Percentiles rank a stretch among this genome's conserved stretches.
Conservation (phyloP, 2,329 filamentous ascomycete species). For the Aspergillus texensis region DNA sequence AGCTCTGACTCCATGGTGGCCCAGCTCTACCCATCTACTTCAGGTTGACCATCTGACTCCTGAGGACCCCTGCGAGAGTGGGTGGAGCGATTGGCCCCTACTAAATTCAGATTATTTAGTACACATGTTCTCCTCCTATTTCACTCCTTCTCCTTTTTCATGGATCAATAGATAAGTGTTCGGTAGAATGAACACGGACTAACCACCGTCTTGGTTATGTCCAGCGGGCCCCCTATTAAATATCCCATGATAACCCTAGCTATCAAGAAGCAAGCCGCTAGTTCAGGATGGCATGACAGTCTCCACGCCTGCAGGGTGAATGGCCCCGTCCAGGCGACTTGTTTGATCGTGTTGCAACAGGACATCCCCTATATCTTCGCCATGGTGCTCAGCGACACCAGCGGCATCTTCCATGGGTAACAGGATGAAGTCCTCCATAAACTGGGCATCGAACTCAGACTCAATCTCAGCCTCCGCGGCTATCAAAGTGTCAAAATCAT, state of each 20-base stretch:
- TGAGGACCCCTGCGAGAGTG: not conserved
- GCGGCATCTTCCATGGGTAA: not conserved
- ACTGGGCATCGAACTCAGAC: not conserved
- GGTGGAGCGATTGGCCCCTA: not conserved
- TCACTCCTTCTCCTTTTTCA: not conserved
- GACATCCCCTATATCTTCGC: not conserved
- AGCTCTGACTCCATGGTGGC: not conserved
- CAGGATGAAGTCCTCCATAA: not conserved
- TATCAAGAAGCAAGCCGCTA: not conserved
- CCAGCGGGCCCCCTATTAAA: not conserved
- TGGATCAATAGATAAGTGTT: not conserved
- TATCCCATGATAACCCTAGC: not conserved
- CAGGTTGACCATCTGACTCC: not conserved
- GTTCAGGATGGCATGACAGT: not conserved
- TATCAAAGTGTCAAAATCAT: constrained; percentile 41
- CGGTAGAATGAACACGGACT: not conserved
- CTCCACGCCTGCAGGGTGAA: not conserved
- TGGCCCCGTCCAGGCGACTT: not conserved
- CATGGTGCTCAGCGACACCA: not conserved
- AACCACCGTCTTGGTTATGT: not conserved
- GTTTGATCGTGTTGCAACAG: not conserved
- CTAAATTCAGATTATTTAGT: not conserved
- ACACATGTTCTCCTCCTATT: not conserved
- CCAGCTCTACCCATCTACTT: not conserved
- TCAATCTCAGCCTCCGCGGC: constrained; percentile 27